These are phyloP conservation scores for Alloteropsis angusta DNA, from an alignment of 202 grass and related monocot genomes.

Conservation along the genomic window DNA sequence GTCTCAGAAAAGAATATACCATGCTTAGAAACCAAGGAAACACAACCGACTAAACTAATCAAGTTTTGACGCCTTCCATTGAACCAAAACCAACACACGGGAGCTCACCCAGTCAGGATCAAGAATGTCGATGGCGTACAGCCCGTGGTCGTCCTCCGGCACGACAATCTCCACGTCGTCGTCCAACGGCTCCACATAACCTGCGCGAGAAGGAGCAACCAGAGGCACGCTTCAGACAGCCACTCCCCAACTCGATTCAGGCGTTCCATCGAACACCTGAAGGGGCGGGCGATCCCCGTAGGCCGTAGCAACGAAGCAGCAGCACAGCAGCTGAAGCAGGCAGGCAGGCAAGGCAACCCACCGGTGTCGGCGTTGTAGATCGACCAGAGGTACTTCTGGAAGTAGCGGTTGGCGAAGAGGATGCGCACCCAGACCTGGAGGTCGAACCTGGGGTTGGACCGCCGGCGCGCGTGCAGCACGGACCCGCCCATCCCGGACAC, in stretches of 20 bases:
- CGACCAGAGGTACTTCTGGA: conserved; percentile 93
- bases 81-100: not conserved
- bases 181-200: conserved; percentile 68
- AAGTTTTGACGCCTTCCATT: not conserved
- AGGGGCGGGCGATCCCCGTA: too few relatives aligned
- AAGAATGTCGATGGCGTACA: conserved; percentile 85
- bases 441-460: conserved; percentile 43
- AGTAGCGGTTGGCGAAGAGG: conserved; percentile 72
- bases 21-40: conserved; percentile 5
- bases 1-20: conserved; percentile 23
- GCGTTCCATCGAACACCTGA: not conserved
- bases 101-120: conserved; percentile 81
- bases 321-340: not conserved
- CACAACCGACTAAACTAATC: not conserved
- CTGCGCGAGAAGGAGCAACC: conserved; percentile 23
- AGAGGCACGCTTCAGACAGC: not conserved
- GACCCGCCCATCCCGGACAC: conserved; percentile 94
- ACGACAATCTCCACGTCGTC: conserved; percentile 66
- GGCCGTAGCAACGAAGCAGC: not conserved
- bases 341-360: conserved; percentile 3
- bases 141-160: conserved; percentile 85
- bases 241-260: not conserved
- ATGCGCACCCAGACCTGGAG: conserved; percentile 78
- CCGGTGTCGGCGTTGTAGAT: conserved; percentile 64
- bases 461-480: conserved; percentile 65